These are phyloP conservation scores for Myriosclerotinia curreyana DNA, from an alignment of 2,329 filamentous ascomycete species.

Conservation along the genomic window DNA sequence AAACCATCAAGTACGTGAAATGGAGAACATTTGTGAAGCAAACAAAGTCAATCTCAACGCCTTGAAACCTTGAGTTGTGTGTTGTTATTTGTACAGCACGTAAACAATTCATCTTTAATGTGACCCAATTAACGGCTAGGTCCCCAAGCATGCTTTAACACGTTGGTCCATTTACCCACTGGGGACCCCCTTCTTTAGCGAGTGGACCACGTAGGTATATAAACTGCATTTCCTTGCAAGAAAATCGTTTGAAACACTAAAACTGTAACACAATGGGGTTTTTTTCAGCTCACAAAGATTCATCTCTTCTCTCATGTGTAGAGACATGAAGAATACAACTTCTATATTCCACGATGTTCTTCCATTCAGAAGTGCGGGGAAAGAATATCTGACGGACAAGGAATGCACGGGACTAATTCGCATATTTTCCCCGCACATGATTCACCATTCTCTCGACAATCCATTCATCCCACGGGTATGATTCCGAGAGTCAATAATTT, in stretches of 20 bases:
- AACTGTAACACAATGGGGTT: conserved; percentile 9
- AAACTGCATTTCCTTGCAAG: conserved; percentile 13
- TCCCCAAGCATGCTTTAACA: neutral
- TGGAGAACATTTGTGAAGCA: neutral
- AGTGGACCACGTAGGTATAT: conserved; percentile 23
- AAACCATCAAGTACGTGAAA: neutral
- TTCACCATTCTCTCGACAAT: conserved; percentile 6
- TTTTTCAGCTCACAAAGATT: neutral
- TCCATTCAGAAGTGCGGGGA: conserved; percentile 1
- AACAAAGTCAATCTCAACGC: neutral
- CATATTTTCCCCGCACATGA: conserved; percentile 21
- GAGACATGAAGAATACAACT: neutral
- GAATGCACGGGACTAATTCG: conserved; percentile 17
- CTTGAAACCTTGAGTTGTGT: conserved; percentile 6
- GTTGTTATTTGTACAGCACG: conserved; percentile 13
- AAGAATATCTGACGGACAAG: conserved; percentile 15
- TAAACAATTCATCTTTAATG: neutral
- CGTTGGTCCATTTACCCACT: conserved; percentile 4
- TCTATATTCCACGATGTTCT: conserved; percentile 8
- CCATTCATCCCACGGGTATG: conserved; percentile 14
- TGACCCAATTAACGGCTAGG: neutral
- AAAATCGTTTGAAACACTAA: conserved; percentile 6
- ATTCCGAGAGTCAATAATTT: conserved; percentile 11
- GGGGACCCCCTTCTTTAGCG: conserved; percentile 16
- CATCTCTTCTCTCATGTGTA: neutral